Evolutionary conservation across 805 yeast species (phyloP).

Genomic region (Cyberlindnera suaveolens): DNA sequence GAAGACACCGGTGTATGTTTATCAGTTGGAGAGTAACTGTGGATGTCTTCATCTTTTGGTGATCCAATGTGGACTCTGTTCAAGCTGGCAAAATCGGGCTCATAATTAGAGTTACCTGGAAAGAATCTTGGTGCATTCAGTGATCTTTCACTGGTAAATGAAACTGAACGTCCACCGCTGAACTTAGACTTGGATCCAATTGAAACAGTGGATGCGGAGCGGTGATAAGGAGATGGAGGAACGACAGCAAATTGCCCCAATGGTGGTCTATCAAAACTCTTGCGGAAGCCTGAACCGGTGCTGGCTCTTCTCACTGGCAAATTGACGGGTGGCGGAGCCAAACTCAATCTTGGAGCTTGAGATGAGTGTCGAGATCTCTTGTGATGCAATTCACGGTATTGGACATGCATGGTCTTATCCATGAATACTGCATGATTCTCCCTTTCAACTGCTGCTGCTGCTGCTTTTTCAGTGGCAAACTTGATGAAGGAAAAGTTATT

Average conservation of each 20-base stretch:
- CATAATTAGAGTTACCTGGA: neutral
- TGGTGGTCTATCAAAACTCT: constrained; percentile 6
- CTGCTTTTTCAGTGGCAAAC: constrained; percentile 58
- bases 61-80: neutral
- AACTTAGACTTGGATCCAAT: constrained; percentile 5
- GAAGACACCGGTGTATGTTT: constrained; percentile 22
- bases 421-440: constrained; percentile 76
- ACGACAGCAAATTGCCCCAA: constrained; percentile 13
- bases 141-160: constrained; percentile 14
- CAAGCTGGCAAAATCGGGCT: neutral
- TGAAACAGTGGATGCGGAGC: constrained; percentile 4
- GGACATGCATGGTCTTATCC: constrained; percentile 77
- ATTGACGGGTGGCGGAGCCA: constrained; percentile 83
- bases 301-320: constrained; percentile 39
- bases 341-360: constrained; percentile 36
- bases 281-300: constrained; percentile 22
- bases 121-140: constrained; percentile 5
- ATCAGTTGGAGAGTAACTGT: constrained; percentile 5
- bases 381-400: constrained; percentile 58
- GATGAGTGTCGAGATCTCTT: constrained; percentile 16
- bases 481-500: constrained; percentile 68
- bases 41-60: constrained; percentile 1
- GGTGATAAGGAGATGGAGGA: constrained; percentile 1
- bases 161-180: constrained; percentile 14
- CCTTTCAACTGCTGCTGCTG: constrained; percentile 81